Base-by-base conservation (phyloP, 352 stramenopile species). In the Globisporangium viniferum region DNA sequence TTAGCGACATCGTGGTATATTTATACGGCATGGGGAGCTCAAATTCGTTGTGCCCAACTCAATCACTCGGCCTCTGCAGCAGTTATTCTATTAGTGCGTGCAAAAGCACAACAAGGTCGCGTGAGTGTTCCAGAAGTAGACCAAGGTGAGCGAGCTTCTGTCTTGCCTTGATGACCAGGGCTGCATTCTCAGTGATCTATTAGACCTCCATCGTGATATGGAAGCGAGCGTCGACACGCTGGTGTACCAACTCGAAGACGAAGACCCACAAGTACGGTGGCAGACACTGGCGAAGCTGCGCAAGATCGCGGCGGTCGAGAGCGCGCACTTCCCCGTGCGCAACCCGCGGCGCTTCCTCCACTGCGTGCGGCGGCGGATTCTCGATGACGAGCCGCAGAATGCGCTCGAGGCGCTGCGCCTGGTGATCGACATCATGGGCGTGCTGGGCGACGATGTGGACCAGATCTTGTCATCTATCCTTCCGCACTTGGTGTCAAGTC, bases 221-320 rank as follows among this genome's bases (percentile, higher is more conserved):
- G 79, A 85, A 55, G 71, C 65, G 24, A 88, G 72, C 39, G 86
- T 92, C 41, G 84, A 92, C 62, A 90, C 84, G 33, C 73, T 94
- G 18, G 84, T 92, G 56, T 89, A 90, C 66, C 84, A 92, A 72
- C 67, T 94, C n/a, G 86, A 92, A 73, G 84, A 92, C 66, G 82
- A 91, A 24, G 81, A 92, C 62, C 66, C 72, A 10, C 64, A 35
- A 2, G 79, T 94, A 58, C 78, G 81, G 22, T 77, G 73, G 60
- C 70, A 77, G 27, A 88, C 84, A 18, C 65, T 92, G 27, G 76
- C 87, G 55, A 86, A 87, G 35, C 76, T 94, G 53, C 81, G 86
- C 59, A 86, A 82, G 62, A 78, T 91, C 49, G 84, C 84, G 6
- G 80, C 81, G 9, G 83, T 91, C 33, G 80, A 91, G 70, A 78